phyloP scores from a whole-genome alignment of 345 rosid genomes.

The Sonneratia caseolaris region DNA sequence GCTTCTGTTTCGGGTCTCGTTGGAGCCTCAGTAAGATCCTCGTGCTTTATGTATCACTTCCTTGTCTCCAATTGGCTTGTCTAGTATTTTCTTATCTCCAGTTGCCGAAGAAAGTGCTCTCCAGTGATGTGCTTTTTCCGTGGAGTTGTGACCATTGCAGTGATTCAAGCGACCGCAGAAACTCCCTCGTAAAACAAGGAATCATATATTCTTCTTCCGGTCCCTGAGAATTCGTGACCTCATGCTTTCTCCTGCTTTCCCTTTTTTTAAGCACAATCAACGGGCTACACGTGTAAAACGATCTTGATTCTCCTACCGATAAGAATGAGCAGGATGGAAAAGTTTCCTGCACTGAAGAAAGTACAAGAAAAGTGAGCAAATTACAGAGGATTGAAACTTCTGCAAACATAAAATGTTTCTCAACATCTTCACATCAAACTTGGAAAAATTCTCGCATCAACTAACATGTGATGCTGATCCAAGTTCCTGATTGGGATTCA shows the following conservation, averaged over 20 bases:
- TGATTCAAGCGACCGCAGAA: conserved; percentile 12
- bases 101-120: conserved; percentile 7
- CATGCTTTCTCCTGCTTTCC: background rate
- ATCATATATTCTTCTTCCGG: conserved; percentile 9
- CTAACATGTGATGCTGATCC: too few relatives aligned
- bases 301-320: background rate
- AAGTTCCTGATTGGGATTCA: too few relatives aligned
- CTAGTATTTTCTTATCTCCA: conserved; percentile 11
- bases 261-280: background rate
- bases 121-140: conserved; percentile 12
- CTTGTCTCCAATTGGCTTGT: conserved; percentile 15
- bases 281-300: background rate
- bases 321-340: background rate
- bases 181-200: background rate
- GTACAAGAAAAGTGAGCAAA: background rate
- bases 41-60: conserved; percentile 15
- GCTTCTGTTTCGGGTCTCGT: conserved; percentile 6
- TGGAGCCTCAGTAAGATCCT: conserved; percentile 5
- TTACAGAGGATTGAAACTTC: background rate
- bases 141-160: conserved; percentile 2
- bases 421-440: too few relatives aligned
- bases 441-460: too few relatives aligned
- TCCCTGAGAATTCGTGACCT: conserved; percentile 17
- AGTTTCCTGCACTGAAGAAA: background rate
- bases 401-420: background rate